Conservation (phyloP, 768 basidiomycete genomes). For the Russula sp. region DNA sequence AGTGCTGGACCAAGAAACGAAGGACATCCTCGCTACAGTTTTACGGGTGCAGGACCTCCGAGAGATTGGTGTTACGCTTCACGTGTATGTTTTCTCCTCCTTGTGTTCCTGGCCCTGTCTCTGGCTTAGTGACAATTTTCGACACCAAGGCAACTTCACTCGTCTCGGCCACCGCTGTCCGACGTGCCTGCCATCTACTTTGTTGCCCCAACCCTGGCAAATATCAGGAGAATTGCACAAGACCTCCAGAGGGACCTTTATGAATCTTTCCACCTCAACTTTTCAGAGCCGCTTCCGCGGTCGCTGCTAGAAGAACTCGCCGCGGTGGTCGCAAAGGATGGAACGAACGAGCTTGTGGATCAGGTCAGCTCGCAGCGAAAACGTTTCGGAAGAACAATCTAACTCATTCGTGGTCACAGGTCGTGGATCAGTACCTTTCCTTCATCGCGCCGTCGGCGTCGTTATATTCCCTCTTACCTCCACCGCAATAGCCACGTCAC, state of each 20-base stretch:
- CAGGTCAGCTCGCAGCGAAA: constrained; percentile 50
- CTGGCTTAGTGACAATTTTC: constrained; percentile 6
- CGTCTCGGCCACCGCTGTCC: constrained; percentile 79
- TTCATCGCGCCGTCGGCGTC: constrained; percentile 93
- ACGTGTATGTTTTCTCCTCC: constrained; percentile 66
- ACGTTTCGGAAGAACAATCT: constrained; percentile 18
- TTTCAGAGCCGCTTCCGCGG: constrained; percentile 88
- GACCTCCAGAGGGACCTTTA: constrained; percentile 89
- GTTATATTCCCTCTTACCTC: constrained; percentile 84
- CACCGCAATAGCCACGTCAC: constrained; percentile 42
- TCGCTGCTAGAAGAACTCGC: constrained; percentile 92
- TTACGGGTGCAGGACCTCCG: constrained; percentile 94
- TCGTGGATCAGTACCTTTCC: constrained; percentile 95
- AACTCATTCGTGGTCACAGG: constrained; percentile 44
- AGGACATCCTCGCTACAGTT: constrained; percentile 94
- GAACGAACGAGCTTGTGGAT: constrained; percentile 75
- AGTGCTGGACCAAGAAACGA: constrained; percentile 91
- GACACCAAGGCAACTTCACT: constrained; percentile 76
- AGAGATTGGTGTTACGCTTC: constrained; percentile 94
- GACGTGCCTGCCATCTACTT: constrained; percentile 99
- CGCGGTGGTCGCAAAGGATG: constrained; percentile 78
- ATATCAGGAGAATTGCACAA: constrained; percentile 87
- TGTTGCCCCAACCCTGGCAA: constrained; percentile 82
- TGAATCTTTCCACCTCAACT: constrained; percentile 91
- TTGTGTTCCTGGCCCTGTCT: constrained; percentile 3